These are phyloP conservation scores for Penicillium macrosclerotiorum DNA, from an alignment of 495 filamentous ascomycete genomes.

Conservation along the genomic window DNA sequence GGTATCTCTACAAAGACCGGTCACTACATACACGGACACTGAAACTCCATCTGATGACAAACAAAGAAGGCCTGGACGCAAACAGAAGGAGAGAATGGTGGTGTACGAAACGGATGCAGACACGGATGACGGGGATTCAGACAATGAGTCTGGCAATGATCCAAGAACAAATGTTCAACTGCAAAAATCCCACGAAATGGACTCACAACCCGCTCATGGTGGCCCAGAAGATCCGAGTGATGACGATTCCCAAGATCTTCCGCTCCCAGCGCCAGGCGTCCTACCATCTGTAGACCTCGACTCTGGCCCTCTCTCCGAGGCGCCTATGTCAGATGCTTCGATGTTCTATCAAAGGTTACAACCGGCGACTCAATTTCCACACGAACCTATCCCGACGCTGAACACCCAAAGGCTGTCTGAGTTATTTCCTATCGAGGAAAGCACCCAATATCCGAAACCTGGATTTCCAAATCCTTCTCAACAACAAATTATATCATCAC, in stretches of 20 bases:
- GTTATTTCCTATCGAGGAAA: constrained; percentile 38
- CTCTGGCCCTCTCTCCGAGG: constrained; percentile 22
- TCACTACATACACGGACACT: too few species aligned
- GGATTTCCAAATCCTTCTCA: background rate
- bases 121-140: constrained; percentile 32
- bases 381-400: constrained; percentile 41
- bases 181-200: background rate
- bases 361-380: constrained; percentile 42
- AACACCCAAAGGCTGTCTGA: constrained; percentile 44
- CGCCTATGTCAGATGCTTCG: constrained; percentile 39
- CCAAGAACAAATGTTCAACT: constrained; percentile 11
- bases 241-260: constrained; percentile 40
- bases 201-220: background rate
- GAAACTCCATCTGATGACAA: background rate
- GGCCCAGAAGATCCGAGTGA: constrained; percentile 15
- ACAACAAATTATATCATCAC: constrained; percentile 12
- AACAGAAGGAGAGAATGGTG: constrained; percentile 31
- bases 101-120: constrained; percentile 49
- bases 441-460: constrained; percentile 15
- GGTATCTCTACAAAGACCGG: too few species aligned
- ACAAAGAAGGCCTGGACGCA: too few species aligned
- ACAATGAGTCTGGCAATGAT: constrained; percentile 15
- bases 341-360: constrained; percentile 40
- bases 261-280: constrained; percentile 24
- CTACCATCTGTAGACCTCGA: constrained; percentile 4